Conservation (phyloP, 768 basidiomycete species). For the Pleurotus eryngii region DNA sequence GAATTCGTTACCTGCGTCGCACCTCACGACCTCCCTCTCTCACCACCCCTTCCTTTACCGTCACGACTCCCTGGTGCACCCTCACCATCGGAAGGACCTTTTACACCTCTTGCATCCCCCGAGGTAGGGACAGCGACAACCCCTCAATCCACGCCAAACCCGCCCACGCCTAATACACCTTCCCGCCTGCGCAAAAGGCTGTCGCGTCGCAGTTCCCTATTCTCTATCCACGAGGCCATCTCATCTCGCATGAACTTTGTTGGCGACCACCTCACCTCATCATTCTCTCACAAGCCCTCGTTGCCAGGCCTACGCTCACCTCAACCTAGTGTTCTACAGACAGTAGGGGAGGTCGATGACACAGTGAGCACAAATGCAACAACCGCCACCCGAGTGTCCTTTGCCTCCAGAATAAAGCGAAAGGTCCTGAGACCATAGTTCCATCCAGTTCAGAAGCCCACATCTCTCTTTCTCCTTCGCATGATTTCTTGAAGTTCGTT, state of each 20-base stretch:
- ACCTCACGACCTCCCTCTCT: not conserved
- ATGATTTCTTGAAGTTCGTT: too few relatives aligned
- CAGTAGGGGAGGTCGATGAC: slow-evolving; percentile 2
- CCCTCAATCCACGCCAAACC: not conserved
- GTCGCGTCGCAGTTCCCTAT: slow-evolving; percentile 4
- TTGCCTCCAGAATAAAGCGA: slow-evolving; percentile 6
- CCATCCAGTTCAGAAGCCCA: too few relatives aligned
- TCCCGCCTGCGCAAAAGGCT: not conserved
- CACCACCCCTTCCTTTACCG: not conserved
- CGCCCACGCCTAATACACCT: not conserved
- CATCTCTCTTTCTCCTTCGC: too few relatives aligned
- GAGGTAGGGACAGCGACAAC: not conserved
- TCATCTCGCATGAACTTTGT: slow-evolving; percentile 2
- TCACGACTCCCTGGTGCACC: not conserved
- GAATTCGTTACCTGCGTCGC: slow-evolving; percentile 1
- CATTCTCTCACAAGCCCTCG: slow-evolving; percentile 3
- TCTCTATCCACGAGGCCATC: slow-evolving; percentile 5
- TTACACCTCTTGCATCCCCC: not conserved
- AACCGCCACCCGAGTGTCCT: not conserved
- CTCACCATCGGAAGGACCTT: not conserved
- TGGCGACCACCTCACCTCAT: not conserved
- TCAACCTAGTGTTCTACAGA: not conserved
- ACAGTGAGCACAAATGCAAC: not conserved
- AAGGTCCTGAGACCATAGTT: not conserved
- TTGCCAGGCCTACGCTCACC: not conserved